Conservation (phyloP, 148 eudicot species). For the Salicornia ramosissima region DNA sequence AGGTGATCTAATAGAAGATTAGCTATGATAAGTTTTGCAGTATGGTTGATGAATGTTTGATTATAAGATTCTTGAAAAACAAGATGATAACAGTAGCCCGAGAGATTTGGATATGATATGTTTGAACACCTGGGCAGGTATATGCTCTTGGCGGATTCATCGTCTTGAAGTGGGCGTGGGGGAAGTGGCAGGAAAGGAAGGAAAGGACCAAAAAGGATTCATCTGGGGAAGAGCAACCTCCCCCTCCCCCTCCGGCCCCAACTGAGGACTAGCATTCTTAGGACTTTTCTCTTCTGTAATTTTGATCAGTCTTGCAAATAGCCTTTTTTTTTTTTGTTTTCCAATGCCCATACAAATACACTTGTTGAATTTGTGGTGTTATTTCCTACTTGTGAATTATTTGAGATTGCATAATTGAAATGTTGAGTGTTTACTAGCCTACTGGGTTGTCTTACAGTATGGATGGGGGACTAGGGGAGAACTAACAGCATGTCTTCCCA, state of each 20-base stretch:
- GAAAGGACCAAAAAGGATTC: slow-evolving; percentile 22
- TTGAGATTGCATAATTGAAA: neutral
- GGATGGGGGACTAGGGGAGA: neutral
- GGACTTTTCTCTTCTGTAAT: neutral
- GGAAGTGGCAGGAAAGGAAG: slow-evolving; percentile 45
- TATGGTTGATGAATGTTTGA: neutral
- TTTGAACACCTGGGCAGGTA: slow-evolving; percentile 23
- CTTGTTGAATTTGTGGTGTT: neutral
- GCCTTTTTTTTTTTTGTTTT: neutral
- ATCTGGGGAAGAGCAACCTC: slow-evolving; percentile 24
- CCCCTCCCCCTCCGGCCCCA: slow-evolving; percentile 14
- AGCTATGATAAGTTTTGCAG: neutral
- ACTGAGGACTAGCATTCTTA: slow-evolving; percentile 13
- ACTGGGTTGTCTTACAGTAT: neutral
- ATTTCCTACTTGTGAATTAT: slow-evolving; percentile 5
- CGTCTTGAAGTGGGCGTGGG: slow-evolving; percentile 41
- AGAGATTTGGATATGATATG: neutral
- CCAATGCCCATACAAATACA: too few species aligned
- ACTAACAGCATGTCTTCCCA: too few species aligned
- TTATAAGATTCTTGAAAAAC: neutral
- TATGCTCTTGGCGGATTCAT: slow-evolving; percentile 50
- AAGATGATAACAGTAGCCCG: neutral
- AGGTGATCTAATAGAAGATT: neutral
- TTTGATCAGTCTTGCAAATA: neutral
- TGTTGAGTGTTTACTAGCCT: neutral